These are phyloP conservation scores for Avena eriantha DNA, from an alignment of 176 grass and related monocot genomes.

Conservation along the genomic window DNA sequence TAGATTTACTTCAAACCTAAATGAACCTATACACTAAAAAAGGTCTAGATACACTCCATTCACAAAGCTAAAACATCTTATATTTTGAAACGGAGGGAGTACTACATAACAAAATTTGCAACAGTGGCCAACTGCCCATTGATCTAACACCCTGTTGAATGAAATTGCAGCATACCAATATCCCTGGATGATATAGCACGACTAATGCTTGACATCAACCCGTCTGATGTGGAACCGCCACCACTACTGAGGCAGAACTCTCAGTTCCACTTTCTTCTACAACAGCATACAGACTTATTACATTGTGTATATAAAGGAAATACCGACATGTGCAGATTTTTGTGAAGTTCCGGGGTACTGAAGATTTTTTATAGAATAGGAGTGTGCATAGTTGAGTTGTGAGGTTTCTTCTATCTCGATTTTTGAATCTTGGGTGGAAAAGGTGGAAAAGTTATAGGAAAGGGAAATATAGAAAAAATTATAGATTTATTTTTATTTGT, in stretches of 20 bases:
- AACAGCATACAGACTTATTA: conserved; percentile 47
- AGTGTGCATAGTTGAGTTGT: conserved; percentile 43
- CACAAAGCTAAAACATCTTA: too few relatives aligned
- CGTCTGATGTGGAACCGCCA: conserved; percentile 35
- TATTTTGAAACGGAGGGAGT: too few relatives aligned
- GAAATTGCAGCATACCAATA: conserved; percentile 54
- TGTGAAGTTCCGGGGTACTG: conserved; percentile 33
- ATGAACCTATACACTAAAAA: too few relatives aligned
- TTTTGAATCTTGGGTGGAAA: conserved; percentile 16
- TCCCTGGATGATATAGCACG: conserved; percentile 55
- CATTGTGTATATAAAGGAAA: conserved; percentile 18
- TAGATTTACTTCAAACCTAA: too few relatives aligned
- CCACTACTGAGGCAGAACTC: conserved; percentile 54
- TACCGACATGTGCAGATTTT: conserved; percentile 19
- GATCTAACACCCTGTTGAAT: conserved; percentile 31
- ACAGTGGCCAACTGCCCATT: neutral
- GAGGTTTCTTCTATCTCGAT: neutral
- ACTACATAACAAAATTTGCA: neutral
- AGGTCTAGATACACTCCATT: too few relatives aligned
- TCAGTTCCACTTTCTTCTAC: conserved; percentile 54
- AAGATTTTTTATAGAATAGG: conserved; percentile 34
- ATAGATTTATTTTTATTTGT: conserved; percentile 42
- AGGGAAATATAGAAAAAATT: conserved; percentile 23
- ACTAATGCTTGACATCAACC: conserved; percentile 49
- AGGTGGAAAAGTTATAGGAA: neutral